phyloP scores from a whole-genome alignment of 73 alveolate genomes.

The Paramecium biaurelia region DNA sequence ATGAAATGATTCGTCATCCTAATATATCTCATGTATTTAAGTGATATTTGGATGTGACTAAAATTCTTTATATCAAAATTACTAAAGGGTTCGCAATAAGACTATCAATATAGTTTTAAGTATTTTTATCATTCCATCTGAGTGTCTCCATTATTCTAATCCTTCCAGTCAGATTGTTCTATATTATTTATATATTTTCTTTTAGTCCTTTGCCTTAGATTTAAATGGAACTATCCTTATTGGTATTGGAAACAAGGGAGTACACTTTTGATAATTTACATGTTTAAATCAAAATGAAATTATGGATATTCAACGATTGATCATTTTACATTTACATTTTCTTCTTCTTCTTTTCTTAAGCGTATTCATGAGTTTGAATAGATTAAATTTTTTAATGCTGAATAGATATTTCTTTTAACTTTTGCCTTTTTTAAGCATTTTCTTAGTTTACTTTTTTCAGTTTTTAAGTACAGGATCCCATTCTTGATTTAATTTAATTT shows the following conservation, averaged over 20 bases:
- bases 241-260: not conserved
- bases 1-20: not conserved
- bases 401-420: not conserved
- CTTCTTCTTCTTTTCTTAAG: not conserved
- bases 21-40: not conserved
- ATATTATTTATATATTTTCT: not conserved
- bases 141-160: not conserved
- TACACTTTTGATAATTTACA: not conserved
- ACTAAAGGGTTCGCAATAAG: not conserved
- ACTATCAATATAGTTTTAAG: not conserved
- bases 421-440: not conserved
- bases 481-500: not conserved
- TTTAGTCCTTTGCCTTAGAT: not conserved
- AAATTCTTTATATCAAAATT: not conserved
- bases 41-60: not conserved
- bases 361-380: not conserved
- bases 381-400: not conserved
- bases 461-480: not conserved
- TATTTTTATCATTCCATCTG: not conserved
- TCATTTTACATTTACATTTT: not conserved
- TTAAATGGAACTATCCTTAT: not conserved
- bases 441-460: not conserved
- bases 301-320: not conserved
- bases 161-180: not conserved
- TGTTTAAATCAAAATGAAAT: not conserved